Evolutionary conservation across 371 early-diverging fungal species (phyloP), one percentile per base, ranked within the genome.

Genomic region (Rhizopus delemar): DNA sequence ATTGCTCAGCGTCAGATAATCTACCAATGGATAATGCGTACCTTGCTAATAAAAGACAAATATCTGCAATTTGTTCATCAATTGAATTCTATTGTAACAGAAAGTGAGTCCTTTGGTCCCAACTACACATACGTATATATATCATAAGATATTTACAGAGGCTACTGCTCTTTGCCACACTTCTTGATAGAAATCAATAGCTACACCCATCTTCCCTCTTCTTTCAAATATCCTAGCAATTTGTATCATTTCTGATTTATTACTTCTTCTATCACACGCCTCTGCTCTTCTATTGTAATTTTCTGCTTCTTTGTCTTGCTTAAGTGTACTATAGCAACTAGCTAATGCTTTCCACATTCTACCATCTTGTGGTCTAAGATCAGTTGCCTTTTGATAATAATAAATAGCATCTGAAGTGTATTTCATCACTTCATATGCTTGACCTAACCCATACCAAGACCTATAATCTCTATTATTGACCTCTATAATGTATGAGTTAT

Each of bases 391-490:
- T 66, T 88, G 83, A 70, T 86, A 95, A 71, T 96, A 96, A 62
- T 81, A 88, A n/a, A 91, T 64, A 1, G 96, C 89, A 60, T 93
- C 92, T 58, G 87, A 85, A 16, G 85, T 84, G 75, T 95, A 82
- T 36, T 84, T 86, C 33, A 96, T 82, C 16, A 92, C 71, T 71
- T 94, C 93, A 72, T 96, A 96, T 0, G 92, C 88, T 60, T 95
- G 92, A 12, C 95, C 98, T 41, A 97, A 73, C 8, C 93, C 95
- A 66, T 89, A 91, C 96, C 96, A 97, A 2, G 95, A 95, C 33
- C 96, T 81, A 70, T 92, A 96, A 66, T 98, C 97, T 12, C 86
- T 77, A 28, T 80, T 78, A 57, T 93, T 90, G 36, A 89, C 78
- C 51, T 92, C 96, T 81, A 52, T 39, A 45, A 36, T 15, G 3